Percentiles rank a stretch among this genome's conserved stretches.
Evolutionary conservation across 495 filamentous ascomycete genomes (phyloP).

Genomic region (Xylaria acuta): DNA sequence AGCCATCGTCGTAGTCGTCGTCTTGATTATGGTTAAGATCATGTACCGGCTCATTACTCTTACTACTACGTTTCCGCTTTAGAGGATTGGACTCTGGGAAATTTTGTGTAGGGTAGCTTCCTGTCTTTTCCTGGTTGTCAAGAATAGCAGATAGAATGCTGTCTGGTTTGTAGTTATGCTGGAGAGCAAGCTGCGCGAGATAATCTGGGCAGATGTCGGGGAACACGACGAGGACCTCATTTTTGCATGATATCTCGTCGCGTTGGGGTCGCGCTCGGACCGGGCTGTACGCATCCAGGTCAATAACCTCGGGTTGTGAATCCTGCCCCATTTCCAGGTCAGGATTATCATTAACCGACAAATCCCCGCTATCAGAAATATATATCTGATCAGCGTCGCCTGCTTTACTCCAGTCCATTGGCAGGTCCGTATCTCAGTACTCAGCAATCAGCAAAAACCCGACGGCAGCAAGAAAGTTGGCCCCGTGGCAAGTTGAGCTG

Average conservation of each 20-base stretch:
- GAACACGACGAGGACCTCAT: slow-evolving; percentile 40
- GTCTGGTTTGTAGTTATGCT: slow-evolving; percentile 31
- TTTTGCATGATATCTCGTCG: slow-evolving; percentile 29
- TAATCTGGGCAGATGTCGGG: slow-evolving; percentile 49
- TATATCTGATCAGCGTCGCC: neutral
- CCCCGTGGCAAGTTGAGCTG: neutral
- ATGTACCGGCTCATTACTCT: neutral
- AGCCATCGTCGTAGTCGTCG: slow-evolving; percentile 17
- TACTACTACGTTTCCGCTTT: slow-evolving; percentile 46
- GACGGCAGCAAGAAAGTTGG: neutral
- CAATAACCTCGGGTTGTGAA: neutral
- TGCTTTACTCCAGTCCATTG: slow-evolving; percentile 4
- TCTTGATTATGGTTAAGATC: slow-evolving; percentile 22
- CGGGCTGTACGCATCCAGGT: slow-evolving; percentile 1
- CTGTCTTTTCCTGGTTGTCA: slow-evolving; percentile 43
- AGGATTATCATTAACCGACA: neutral
- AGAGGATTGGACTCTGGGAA: slow-evolving; percentile 12
- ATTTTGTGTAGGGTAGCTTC: slow-evolving; percentile 40
- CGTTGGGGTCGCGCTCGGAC: neutral
- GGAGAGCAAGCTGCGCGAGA: slow-evolving; percentile 25
- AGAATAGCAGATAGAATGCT: slow-evolving; percentile 37
- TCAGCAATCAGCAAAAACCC: neutral
- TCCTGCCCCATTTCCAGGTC: neutral
- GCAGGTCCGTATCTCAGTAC: neutral
- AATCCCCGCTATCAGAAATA: neutral